These are phyloP conservation scores for Ottelia alismoides DNA, from an alignment of 106 monocot genomes.

Conservation along the genomic window DNA sequence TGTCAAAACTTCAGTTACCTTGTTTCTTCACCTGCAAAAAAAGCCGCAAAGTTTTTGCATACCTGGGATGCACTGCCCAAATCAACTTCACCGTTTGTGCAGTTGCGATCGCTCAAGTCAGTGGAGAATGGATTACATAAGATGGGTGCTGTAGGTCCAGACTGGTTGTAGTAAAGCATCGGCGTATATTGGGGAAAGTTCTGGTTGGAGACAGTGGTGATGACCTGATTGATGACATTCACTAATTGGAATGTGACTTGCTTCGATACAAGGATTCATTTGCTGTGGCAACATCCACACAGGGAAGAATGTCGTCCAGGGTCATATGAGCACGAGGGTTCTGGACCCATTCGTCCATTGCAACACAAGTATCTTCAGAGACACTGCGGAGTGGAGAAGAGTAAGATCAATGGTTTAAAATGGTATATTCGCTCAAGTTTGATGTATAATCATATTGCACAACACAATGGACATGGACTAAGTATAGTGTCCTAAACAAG, in stretches of 20 bases:
- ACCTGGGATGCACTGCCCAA: constrained; percentile 58
- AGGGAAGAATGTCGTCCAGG: constrained; percentile 81
- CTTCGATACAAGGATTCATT: constrained; percentile 50
- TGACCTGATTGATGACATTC: constrained; percentile 53
- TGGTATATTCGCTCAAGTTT: too few relatives aligned
- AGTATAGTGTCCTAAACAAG: too few relatives aligned
- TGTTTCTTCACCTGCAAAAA: too few relatives aligned
- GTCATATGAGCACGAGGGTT: constrained; percentile 62
- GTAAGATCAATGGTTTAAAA: too few relatives aligned
- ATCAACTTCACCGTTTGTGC: constrained; percentile 39
- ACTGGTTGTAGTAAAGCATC: constrained; percentile 64
- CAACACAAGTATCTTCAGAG: constrained; percentile 63
- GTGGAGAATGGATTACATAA: constrained; percentile 68
- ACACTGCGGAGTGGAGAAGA: constrained; percentile 29
- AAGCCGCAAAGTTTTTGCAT: background rate
- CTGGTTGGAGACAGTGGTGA: constrained; percentile 41
- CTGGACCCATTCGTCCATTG: constrained; percentile 91
- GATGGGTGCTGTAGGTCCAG: constrained; percentile 54
- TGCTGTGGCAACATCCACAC: constrained; percentile 66
- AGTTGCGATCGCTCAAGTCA: constrained; percentile 39
- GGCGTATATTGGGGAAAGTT: constrained; percentile 33
- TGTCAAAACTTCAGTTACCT: too few relatives aligned
- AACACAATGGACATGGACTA: too few relatives aligned
- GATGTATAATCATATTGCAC: too few relatives aligned
- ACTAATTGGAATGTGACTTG: constrained; percentile 55